Percentiles rank a stretch among this genome's conserved stretches.
These are phyloP conservation scores for Xylaria arbuscula DNA, from an alignment of 2,329 filamentous ascomycete species.

Conservation along the genomic window DNA sequence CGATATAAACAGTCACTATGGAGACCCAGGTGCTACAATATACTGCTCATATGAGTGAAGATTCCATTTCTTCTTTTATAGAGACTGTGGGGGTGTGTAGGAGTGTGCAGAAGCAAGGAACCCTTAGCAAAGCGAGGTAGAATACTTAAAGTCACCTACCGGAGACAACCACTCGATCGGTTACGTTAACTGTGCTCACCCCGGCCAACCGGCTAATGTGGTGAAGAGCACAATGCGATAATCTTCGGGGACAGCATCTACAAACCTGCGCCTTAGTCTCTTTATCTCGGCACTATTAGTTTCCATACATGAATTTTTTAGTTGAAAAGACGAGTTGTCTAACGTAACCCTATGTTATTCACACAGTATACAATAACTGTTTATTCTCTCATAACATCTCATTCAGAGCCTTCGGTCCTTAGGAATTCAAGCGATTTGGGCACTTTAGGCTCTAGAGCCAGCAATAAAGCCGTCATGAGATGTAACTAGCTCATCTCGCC, in stretches of 20 bases:
- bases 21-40: neutral
- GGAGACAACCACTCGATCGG: conserved; percentile 58
- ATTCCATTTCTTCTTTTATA: neutral
- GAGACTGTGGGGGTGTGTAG: neutral
- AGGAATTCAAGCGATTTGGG: conserved; percentile 55
- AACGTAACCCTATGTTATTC: conserved; percentile 56
- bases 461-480: conserved; percentile 24
- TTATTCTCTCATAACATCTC: conserved; percentile 59
- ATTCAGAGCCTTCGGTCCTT: conserved; percentile 62
- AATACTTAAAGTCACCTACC: conserved; percentile 18
- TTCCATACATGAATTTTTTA: neutral
- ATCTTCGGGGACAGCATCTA: conserved; percentile 59
- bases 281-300: conserved; percentile 28
- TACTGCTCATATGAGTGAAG: neutral
- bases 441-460: conserved; percentile 34
- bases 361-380: conserved; percentile 61
- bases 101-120: neutral
- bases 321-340: neutral
- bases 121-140: neutral
- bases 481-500: conserved; percentile 38
- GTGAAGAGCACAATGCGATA: conserved; percentile 62
- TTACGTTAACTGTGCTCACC: conserved; percentile 62
- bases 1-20: conserved; percentile 58
- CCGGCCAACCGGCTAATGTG: conserved; percentile 53
- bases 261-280: conserved; percentile 60